Base-by-base conservation (phyloP, 2,329 filamentous ascomycete genomes). In the Fusarium ambrosium region DNA sequence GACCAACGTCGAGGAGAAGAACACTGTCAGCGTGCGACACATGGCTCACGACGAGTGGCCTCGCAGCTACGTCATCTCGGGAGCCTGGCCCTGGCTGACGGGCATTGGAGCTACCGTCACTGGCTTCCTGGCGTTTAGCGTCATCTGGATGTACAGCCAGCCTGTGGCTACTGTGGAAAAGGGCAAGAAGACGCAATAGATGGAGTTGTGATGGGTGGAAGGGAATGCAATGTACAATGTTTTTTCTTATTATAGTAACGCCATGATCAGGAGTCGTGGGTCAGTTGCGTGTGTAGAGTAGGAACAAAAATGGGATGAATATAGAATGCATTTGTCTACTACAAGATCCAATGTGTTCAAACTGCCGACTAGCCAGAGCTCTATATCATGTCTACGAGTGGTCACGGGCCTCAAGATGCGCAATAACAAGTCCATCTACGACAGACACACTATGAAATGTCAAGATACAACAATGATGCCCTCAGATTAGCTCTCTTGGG, bases 1-100 rank as follows among this genome's bases (percentile, higher is more conserved):
- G 77, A 97, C 92, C 79, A 93, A 92, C 82, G 83, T 99, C 63
- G 95, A 98, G 81, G 95, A 98, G 87, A 98, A 98, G 91, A 90
- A 92, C 78, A 97, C 96, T 24, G 95, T 98, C 63, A 97, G 95
- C 1, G 95, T 99, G 36, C 91, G 97, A 56, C 97, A 99, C 87
- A 97, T 98, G 85, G 97, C 97, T 9, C 97, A 99, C 87, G 92
- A 99, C 82, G 97, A 99, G 87, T 99, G 94, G 90, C 94, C 95
- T 36, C 90, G 97, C 79, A 97, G 94, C 83, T 98, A 92, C 86
- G 91, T 89, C 81, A 99, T 99, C 82, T 94, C 90, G 71, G 95
- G 92, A 48, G 96, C 95, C 4, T 98, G 95, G 94, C 95, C 96
- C 13, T 98, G 96, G 94, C 94, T 99, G 80, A 89, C 92, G 0